Evolutionary conservation across 345 rosid species (phyloP), one percentile per base, ranked within the genome.

Genomic region (Hypericum androsaemum): DNA sequence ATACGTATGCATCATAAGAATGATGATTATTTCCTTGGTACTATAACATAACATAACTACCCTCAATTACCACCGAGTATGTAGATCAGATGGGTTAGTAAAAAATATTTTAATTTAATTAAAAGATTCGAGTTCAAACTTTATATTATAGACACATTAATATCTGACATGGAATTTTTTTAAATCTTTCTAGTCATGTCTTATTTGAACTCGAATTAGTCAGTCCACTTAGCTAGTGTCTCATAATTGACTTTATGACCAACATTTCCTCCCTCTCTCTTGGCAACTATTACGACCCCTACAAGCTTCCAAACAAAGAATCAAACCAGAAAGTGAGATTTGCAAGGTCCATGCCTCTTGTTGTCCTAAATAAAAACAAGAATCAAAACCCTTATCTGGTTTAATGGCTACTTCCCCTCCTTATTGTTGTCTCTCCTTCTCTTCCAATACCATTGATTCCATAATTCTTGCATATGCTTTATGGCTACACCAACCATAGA

Each of bases 291-390:
- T 77, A 6, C 73, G 70, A 69, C 64, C 72, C 49, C 56, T 81
- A 73, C 84, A 79, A 84, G 74, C 85, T 77, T 78, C 88, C 90
- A 82, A 89, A 83, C 84, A 59, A 74, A 72, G 94, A 74, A 88
- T 82, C 80, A 79, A 77, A 77, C 77, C 76, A 78, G 95, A 86
- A 83, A 83, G 84, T 75, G 78, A 72, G 92, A 74, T 76, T 77
- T 73, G 64, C 75, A 58, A 67, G 66, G 52, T 73, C 71, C 69
- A 61, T 79, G 73, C 66, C 67, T 55, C 62, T 60, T 49, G 61
- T 76, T 69, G 70, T 73, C 71, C 59, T 1, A 47, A 6, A 10
- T 13, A 47, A 8, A 11, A 5, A 15, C 5, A 47, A n/a, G 9
- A 68, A 58, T 56, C 58, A 67, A 61, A 63, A 59, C 52, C 72